Conservation (phyloP, 2,329 filamentous ascomycete genomes). For the Bipolaris gigantea region DNA sequence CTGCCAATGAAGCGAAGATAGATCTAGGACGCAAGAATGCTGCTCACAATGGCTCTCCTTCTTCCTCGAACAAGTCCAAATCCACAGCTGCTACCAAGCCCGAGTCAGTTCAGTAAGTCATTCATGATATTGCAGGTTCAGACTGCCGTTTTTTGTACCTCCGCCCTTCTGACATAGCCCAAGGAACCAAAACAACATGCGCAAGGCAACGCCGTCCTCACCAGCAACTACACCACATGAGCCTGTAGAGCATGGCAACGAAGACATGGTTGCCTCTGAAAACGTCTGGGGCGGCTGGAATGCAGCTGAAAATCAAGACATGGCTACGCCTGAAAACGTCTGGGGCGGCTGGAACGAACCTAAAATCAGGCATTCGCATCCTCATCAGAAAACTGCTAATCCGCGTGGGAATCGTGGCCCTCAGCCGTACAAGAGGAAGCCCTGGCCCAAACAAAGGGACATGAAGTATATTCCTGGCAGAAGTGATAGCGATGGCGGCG, state of each 20-base stretch:
- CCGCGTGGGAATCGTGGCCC: slow-evolving; percentile 15
- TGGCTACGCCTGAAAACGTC: slow-evolving; percentile 22
- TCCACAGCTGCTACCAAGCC: neutral
- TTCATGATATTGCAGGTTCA: neutral
- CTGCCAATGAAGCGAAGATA: slow-evolving; percentile 1
- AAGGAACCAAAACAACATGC: neutral
- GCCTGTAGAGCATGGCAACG: neutral
- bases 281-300: slow-evolving; percentile 13
- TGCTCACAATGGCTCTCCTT: slow-evolving; percentile 1
- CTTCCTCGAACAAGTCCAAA: slow-evolving; percentile 13
- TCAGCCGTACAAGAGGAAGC: slow-evolving; percentile 11
- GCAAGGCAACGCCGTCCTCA: neutral
- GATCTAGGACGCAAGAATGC: slow-evolving; percentile 4
- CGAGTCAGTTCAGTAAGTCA: slow-evolving; percentile 16
- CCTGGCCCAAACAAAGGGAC: slow-evolving; percentile 36
- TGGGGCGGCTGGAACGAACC: slow-evolving; percentile 16
- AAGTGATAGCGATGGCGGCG: slow-evolving; percentile 29
- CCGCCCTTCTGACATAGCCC: neutral
- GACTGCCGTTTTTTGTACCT: neutral
- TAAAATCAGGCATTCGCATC: neutral
- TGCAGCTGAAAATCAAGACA: neutral
- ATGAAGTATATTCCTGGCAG: slow-evolving; percentile 24
- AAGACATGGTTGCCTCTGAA: slow-evolving; percentile 24
- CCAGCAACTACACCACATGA: slow-evolving; percentile 7
- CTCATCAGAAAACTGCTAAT: slow-evolving; percentile 14